Base-by-base conservation (phyloP, 805 yeast genomes). In the Starmerella lactis-condensi region DNA sequence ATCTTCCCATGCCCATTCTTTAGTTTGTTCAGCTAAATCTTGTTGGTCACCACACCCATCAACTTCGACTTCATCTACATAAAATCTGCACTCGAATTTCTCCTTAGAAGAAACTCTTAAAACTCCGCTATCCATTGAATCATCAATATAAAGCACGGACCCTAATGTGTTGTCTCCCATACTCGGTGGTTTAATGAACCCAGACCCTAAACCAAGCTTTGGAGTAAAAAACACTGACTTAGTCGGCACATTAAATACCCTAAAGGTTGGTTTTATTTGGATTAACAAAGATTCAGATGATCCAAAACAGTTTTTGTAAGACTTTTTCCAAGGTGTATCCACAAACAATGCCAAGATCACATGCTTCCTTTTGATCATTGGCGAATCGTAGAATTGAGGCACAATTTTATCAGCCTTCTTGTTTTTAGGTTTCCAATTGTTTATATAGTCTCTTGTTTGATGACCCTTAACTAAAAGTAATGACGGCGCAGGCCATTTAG, bases 401-500 rank as follows among this genome's bases (percentile, higher is more conserved):
- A 35, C 27, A 8, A 31, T 17, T 17, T 21, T 18, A 24, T 29
- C 41, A 20, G 35, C 21, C 3, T 27, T 40, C 13, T 24, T 29
- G n/a, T 14, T 24, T 17, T 26, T 27, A 13, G 24, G 9, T 16
- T 35, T 18, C 36, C 32, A 33, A 20, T 24, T 14, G 13, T 15
- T 29, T 14, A 22, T 17, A 19, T 15, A 23, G 23, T 8, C 16
- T 13, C 22, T 21, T 6, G 32, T 34, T 11, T 41, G 48, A 41
- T 61, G 64, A 0, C 95, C 96, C 3, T 69, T 64, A 1, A 85
- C 58, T 0, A 83, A 37, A 6, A 83, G 41, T 1, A 85, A 49
- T 0, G 93, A 68, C 0, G 94, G 93, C 0, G 93, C 89, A 42
- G 68, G 71, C 93, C 95, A 85, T 44, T 82, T 79, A 58, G 79